Base-by-base conservation (phyloP, 2,329 filamentous ascomycete genomes). In the Epichloe amarillans region DNA sequence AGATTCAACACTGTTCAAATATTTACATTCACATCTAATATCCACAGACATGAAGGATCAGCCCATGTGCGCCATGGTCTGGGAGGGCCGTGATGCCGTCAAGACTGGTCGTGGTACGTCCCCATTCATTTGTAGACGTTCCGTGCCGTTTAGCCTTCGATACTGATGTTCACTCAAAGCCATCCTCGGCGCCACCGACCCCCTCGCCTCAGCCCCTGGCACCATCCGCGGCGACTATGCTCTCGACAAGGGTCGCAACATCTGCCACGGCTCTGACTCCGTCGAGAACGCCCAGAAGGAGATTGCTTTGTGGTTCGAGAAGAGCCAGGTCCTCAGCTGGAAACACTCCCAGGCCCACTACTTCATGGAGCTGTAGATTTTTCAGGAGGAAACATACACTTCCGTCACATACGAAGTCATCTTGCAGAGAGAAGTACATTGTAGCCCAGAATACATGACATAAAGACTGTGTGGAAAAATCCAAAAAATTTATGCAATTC, bases 211-310 rank as follows among this genome's bases (percentile, higher is more conserved):
- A 52, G 82, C 84, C 65, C 93, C 93, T 58, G 93, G 93, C 71
- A 98, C 93, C 77, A 98, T 98, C 82, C 91, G 93, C 77, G 91
- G 89, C 73, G 86, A 91, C 79, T 89, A 72, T 72, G 86, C 86
- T 72, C 86, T 91, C 64, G 82, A 74, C 54, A 69, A 72, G 69
- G 93, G 93, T 76, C 88, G 91, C 73, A 98, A 98, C 80, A 89
- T 97, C 77, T 97, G 91, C 87, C 93, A 98, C 84, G 93, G 93
- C 71, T 96, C 89, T 73, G 93, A 98, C 82, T 83, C 80, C 70
- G 91, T 98, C 74, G 93, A 98, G 83, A 95, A 82, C 78, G 93
- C 93, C 75, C 82, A 97, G 86, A 96, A 97, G 87, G 93, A 98
- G 81, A 98, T 98, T 70, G 85, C 84, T 66, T 84, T 97, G 69